Evolutionary conservation across 192 early-diverging fungal genomes (phyloP), one percentile per base, ranked within the genome.

Genomic region (Gonapodya sp.): DNA sequence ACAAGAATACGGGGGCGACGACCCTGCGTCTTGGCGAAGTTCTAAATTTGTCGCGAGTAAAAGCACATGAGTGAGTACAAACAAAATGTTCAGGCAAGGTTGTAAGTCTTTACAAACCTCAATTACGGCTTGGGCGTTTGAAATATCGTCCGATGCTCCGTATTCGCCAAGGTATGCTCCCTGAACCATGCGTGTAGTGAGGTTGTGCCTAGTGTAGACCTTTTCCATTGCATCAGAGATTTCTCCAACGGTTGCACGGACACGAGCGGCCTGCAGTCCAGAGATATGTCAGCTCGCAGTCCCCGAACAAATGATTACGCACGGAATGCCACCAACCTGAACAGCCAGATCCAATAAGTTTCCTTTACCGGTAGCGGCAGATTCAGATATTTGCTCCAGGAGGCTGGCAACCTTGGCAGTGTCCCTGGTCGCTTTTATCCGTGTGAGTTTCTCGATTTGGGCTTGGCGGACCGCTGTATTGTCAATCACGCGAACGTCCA

Each of bases 131-230:
- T 94, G 83, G 0, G 94, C 94, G 14, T 90, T 85, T 24, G 81
- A 80, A 46, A 95, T 90, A 64, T 95, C 93, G 33, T 87, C 88
- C 36, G 88, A 87, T 36, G 86, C 84, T 35, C 92, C 92, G 82
- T 94, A 96, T 83, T 94, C 93, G 36, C 90, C 88, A 85, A 92
- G 93, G 87, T 96, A 96, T 0, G 95, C 94, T 36, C 95, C 95
- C 81, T 90, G 91, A 78, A 95, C 93, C 77, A 96, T 93, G 64
- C 94, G 89, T 77, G 92, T 93, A 2, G 88, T 87, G 18, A 94
- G 95, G 82, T 91, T 91, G 87, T 95, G 94, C 35, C 95, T 92
- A 8, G 94, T 94, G 87, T 92, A 94, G 0, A 96, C 82, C 84
- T 93, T 85, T 82, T 96, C 95, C 36, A 96, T 83, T 0, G 95